phyloP scores from a whole-genome alignment of 2,329 filamentous ascomycete species.

The Pseudogymnoascus verrucosus region DNA sequence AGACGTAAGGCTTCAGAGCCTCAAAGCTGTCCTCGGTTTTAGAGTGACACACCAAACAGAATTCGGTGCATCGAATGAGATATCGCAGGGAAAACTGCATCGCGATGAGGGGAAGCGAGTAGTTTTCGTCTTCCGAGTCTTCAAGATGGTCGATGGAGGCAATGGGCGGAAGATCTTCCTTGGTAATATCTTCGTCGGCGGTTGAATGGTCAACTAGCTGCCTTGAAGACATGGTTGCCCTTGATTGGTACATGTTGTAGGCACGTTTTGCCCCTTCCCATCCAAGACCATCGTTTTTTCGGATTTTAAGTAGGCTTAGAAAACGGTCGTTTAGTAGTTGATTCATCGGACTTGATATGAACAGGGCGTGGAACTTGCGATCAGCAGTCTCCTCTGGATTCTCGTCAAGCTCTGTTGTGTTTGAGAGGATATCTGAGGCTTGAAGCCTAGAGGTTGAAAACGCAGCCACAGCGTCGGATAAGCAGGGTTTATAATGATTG shows the following conservation, averaged over 20 bases:
- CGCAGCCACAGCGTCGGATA: conserved; percentile 31
- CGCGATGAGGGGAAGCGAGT: conserved; percentile 47
- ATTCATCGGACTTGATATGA: conserved; percentile 66
- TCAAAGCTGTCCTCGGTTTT: conserved; percentile 55
- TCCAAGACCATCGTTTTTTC: conserved; percentile 41
- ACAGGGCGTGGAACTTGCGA: conserved; percentile 44
- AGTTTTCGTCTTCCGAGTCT: conserved; percentile 22
- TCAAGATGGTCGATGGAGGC: conserved; percentile 27
- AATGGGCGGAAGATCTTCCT: conserved; percentile 18
- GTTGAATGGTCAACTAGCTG: conserved; percentile 13
- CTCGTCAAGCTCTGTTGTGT: neutral
- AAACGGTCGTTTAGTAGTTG: conserved; percentile 61
- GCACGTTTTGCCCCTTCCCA: conserved; percentile 57
- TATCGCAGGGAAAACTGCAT: conserved; percentile 74
- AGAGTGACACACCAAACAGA: conserved; percentile 78
- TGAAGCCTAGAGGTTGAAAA: conserved; percentile 23
- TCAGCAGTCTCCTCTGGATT: conserved; percentile 22
- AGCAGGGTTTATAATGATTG: conserved; percentile 62
- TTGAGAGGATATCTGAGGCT: conserved; percentile 11
- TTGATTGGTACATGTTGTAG: conserved; percentile 20
- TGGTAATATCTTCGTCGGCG: conserved; percentile 12
- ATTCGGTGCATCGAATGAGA: conserved; percentile 73
- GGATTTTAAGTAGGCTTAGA: conserved; percentile 51
- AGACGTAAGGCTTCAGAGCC: conserved; percentile 72
- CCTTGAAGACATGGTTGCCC: conserved; percentile 15